Evolutionary conservation across 75 land plant genomes (phyloP).

Genomic region (Pinus tabuliformis): DNA sequence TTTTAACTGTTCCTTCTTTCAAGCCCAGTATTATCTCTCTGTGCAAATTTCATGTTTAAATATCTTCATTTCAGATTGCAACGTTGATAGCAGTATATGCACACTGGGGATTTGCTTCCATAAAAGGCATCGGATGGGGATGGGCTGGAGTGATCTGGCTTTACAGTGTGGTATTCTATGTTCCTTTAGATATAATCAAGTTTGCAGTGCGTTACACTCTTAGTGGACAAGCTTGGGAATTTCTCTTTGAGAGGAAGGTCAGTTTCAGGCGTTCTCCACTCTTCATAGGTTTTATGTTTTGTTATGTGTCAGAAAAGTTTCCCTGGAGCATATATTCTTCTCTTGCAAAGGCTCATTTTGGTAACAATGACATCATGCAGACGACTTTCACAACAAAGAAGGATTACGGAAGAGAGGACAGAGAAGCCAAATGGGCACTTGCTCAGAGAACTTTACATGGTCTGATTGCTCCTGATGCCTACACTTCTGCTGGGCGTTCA

Average conservation of each 20-base stretch:
- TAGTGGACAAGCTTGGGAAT: constrained; percentile 68
- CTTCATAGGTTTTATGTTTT: background rate
- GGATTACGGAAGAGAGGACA: constrained; percentile 57
- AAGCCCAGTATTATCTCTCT: no score
- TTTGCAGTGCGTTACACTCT: constrained; percentile 61
- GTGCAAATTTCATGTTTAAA: no score
- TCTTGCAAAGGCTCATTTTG: background rate
- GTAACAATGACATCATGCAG: constrained; percentile 15
- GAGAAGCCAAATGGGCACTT: constrained; percentile 55
- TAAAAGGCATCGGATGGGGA: constrained; percentile 73
- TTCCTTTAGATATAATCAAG: constrained; percentile 71
- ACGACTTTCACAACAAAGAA: constrained; percentile 63
- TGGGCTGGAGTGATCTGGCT: constrained; percentile 82
- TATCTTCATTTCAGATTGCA: constrained; percentile 41
- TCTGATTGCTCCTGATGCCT: constrained; percentile 22
- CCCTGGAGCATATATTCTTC: background rate
- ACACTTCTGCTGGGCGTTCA: constrained; percentile 19
- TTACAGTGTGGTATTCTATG: constrained; percentile 57
- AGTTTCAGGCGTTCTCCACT: background rate
- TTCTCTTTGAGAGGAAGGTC: constrained; percentile 62
- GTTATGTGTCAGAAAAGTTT: background rate
- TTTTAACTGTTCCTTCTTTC: no score
- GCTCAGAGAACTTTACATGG: constrained; percentile 54
- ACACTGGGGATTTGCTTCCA: constrained; percentile 52
- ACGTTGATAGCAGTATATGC: constrained; percentile 74